phyloP scores from a whole-genome alignment of 805 yeast genomes.

The Saccharomycopsis fodiens region DNA sequence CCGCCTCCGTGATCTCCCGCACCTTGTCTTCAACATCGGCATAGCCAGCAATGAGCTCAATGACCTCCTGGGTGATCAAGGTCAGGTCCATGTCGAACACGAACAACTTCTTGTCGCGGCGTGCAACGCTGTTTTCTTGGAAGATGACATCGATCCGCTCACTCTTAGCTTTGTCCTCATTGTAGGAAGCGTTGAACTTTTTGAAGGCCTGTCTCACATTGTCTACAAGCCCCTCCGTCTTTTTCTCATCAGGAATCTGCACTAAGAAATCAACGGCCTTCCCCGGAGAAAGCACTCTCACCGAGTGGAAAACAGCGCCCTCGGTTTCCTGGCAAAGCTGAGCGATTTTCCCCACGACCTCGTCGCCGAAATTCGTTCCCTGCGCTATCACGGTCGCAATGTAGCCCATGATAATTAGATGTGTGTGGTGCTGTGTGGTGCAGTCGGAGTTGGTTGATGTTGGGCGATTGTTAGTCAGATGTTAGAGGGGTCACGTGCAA shows the following conservation, averaged over 20 bases:
- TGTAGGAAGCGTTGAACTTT: slow-evolving; percentile 8
- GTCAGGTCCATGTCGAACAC: slow-evolving; percentile 99
- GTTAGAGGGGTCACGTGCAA: too few species aligned
- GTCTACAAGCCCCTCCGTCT: not conserved
- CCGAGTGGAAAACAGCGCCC: slow-evolving; percentile 10
- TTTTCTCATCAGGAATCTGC: slow-evolving; percentile 6
- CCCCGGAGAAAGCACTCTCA: slow-evolving; percentile 13
- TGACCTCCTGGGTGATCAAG: slow-evolving; percentile 90
- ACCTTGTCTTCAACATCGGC: slow-evolving; percentile 89
- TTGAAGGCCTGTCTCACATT: not conserved
- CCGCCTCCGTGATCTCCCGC: slow-evolving; percentile 80
- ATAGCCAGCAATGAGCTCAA: slow-evolving; percentile 88
- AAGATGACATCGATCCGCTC: slow-evolving; percentile 35
- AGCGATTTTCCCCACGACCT: slow-evolving; percentile 1
- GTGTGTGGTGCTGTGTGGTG: too few species aligned
- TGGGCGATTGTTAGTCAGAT: too few species aligned
- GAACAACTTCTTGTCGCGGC: slow-evolving; percentile 44
- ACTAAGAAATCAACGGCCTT: slow-evolving; percentile 19
- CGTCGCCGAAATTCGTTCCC: slow-evolving; percentile 17
- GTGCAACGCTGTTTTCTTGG: slow-evolving; percentile 30
- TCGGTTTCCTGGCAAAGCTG: slow-evolving; percentile 6
- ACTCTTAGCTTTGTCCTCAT: not conserved
- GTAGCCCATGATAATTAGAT: too few species aligned
- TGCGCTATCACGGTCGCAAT: slow-evolving; percentile 27
- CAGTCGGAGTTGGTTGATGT: too few species aligned